Evolutionary conservation across 202 grass and related monocot species (phyloP), one percentile per base, ranked within the genome.

Genomic region (Panicum virgatum): DNA sequence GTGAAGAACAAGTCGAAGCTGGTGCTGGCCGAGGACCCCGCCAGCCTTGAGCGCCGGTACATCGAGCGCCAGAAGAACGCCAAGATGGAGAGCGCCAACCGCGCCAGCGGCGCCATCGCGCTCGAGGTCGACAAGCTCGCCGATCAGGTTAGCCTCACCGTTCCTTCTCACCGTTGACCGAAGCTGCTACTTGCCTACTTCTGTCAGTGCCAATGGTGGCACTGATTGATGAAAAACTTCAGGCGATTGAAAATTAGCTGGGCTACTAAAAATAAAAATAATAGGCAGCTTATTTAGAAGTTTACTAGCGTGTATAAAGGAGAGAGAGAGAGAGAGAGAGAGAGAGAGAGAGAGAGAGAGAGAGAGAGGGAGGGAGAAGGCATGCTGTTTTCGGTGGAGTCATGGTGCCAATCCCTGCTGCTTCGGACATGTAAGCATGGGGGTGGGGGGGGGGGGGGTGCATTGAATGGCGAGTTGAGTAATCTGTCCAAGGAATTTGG

Each of bases 1-100:
- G 86, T 98, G 43, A 98, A 98, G 88, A 95, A 91, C 86, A 92
- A 78, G 69, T 95, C 92, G 23, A 98, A 98, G 88, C 20, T 98
- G 42, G 77, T 78, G 60, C 84, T 98, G 32, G 52, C 48, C 48
- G 92, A 95, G 88, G 92, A 98, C 40, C 88, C 96, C 0, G 89
- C 75, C 5, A 91, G 84, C 84, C 73, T 91, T 25, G 92, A 98
- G 82, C 86, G 88, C 43, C 76, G 95, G 20, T 94, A 82, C 83
- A 87, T 98, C 52, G 92, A 94, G 88, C 91, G 84, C 36, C 85
- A 74, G 61, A 91, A 73, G 83, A 88, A 83, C 63, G 92, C 90
- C 25, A 89, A 88, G 87, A 90, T 91, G 76, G 78, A 98, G 78
- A 72, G 25, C 66, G 85, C 84, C 66, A 92, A 95, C 58, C 96